These are phyloP conservation scores for Tubosaeta brunneosetosa DNA, from an alignment of 768 basidiomycete genomes.

Conservation along the genomic window DNA sequence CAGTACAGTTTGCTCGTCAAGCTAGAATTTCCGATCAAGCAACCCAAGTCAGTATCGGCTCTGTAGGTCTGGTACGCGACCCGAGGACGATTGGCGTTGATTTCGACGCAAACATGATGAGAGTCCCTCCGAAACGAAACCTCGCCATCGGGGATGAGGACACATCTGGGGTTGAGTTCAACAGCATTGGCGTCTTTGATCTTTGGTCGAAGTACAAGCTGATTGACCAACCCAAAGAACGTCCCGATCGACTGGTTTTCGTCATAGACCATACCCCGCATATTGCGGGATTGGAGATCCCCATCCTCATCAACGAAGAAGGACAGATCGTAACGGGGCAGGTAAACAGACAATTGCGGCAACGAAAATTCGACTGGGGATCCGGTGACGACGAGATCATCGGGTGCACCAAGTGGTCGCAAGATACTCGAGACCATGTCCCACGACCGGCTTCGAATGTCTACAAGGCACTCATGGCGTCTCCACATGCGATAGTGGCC, in stretches of 20 bases:
- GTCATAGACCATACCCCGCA: slow-evolving; percentile 40
- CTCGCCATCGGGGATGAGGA: slow-evolving; percentile 38
- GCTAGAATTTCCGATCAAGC: slow-evolving; percentile 9
- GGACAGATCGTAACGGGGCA: slow-evolving; percentile 38
- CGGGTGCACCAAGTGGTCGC: slow-evolving; percentile 16
- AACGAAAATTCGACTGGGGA: background rate
- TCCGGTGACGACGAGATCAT: slow-evolving; percentile 21
- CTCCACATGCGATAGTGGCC: slow-evolving; percentile 3
- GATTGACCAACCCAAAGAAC: slow-evolving; percentile 39
- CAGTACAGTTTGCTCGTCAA: slow-evolving; percentile 31
- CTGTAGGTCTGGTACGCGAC: slow-evolving; percentile 22
- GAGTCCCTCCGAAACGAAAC: slow-evolving; percentile 27
- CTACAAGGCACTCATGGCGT: slow-evolving; percentile 15
- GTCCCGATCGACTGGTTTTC: slow-evolving; percentile 38
- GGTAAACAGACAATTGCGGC: slow-evolving; percentile 21
- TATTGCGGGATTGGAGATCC: slow-evolving; percentile 37
- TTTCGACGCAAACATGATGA: slow-evolving; percentile 10
- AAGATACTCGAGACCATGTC: slow-evolving; percentile 22
- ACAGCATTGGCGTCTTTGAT: background rate
- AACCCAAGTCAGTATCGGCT: slow-evolving; percentile 28
- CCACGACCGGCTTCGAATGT: slow-evolving; percentile 27
- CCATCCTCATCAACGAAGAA: slow-evolving; percentile 35
- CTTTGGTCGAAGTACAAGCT: slow-evolving; percentile 37
- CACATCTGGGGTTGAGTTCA: slow-evolving; percentile 5
- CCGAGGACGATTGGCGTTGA: background rate